A percentile compares a stretch with the other conserved stretches of the same genome.
Evolutionary conservation across 2,329 filamentous ascomycete genomes (phyloP).

Genomic region (Stagonosporopsis tanaceti): DNA sequence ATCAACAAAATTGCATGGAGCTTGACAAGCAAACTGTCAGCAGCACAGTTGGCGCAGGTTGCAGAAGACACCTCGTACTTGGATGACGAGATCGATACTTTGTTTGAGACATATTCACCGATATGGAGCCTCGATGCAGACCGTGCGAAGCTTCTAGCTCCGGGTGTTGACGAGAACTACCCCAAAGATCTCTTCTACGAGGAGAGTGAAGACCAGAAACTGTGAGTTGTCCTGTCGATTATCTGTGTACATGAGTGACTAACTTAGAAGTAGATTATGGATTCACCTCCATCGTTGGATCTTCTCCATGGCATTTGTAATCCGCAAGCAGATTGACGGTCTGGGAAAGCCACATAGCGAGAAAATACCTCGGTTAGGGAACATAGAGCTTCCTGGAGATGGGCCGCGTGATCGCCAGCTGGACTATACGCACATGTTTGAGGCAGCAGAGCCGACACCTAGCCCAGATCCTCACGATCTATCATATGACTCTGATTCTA

Average conservation of each 20-base stretch:
- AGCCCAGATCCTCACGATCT: neutral
- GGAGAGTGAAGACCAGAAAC: slow-evolving; percentile 5
- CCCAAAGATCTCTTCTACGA: slow-evolving; percentile 12
- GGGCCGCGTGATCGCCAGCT: neutral
- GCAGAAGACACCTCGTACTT: slow-evolving; percentile 6
- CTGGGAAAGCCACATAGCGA: neutral
- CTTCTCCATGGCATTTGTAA: slow-evolving; percentile 8
- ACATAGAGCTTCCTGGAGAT: neutral
- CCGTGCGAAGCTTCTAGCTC: slow-evolving; percentile 1
- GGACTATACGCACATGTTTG: neutral
- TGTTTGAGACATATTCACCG: slow-evolving; percentile 1
- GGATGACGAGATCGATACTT: slow-evolving; percentile 6
- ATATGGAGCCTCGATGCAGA: slow-evolving; percentile 14
- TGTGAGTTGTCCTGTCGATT: neutral
- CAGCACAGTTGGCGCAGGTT: neutral
- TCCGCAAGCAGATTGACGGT: neutral
- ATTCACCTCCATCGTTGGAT: slow-evolving; percentile 15
- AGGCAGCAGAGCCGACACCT: neutral
- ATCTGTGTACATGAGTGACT: neutral
- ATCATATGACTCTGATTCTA: neutral
- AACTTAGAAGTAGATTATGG: slow-evolving; percentile 3
- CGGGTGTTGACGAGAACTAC: slow-evolving; percentile 1
- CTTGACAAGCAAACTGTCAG: slow-evolving; percentile 1
- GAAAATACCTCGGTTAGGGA: neutral
- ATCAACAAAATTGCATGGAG: neutral